Evolutionary conservation across 345 rosid species (phyloP), one percentile per base, ranked within the genome.

Genomic region (Arabis hirsuta): DNA sequence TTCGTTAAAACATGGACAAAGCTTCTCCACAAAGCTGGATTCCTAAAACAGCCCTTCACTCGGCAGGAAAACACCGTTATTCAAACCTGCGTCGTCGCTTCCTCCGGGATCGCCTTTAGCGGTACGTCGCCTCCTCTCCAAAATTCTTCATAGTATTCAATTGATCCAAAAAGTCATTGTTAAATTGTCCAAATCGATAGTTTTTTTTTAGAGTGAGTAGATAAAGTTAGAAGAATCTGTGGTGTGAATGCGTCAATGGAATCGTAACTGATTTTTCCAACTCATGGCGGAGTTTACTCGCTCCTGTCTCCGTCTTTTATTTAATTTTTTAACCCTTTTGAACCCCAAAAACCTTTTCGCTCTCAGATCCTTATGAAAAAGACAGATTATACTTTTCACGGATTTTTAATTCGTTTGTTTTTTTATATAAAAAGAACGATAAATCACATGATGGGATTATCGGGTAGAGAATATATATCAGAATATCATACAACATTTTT

Each of bases 41-140:
- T 80, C 6, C 65, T 85, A 3, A 82, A 52, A 24, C 88, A 81
- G 7, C 87, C 97, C 2, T 91, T 91, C 43, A 91, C 96, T 10
- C 55, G 96, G 38, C 96, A 91, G 51, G 97, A 89, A 71, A 89
- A 89, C 68, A 87, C 96, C 0, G 96, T 87, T 10, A 85, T 91
- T 22, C 97, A 91, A 78, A 89, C 97, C 27, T 91, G 97, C 42
- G 91, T 91, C 13, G 93, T 91, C 2, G 96, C 97, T 62, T 80
- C 92, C 78, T 86, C 92, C 22, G 97, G 97, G 63, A 87, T 91
- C 75, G 85, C 91, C 12, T 91, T 86, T 71, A 91, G 97, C 62
- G 91, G 91, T 91, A 79, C 67, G 60, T 16, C 16, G 16, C 16
- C 16, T 16, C 16, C 16, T 16, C 16, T 16, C 16, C 16, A 16